Evolutionary conservation across 2,329 filamentous ascomycete species (phyloP), one percentile per base, ranked within the genome.

Genomic region (Hypoxylon sp.): DNA sequence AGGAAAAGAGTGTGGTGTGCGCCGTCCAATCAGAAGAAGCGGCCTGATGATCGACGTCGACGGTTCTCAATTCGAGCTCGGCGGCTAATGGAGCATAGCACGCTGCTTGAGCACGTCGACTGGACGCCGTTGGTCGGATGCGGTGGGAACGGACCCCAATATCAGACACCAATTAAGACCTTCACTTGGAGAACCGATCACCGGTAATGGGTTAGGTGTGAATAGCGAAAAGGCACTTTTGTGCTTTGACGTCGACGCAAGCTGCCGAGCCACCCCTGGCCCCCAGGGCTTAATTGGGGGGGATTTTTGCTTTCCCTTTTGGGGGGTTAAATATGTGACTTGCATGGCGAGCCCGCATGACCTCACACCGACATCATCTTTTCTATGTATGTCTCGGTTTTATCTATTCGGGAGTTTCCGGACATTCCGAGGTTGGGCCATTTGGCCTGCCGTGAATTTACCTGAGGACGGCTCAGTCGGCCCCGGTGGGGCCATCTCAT

Each of bases 331-430:
- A 33, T 7, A 25, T 64, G 67, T 66, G 67, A 61, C 55, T 63
- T 66, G 59, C 63, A 66, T 66, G 4, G 30, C 30, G 51, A 53
- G 31, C 22, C n/a, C 48, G 63, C 67, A 69, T 66, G 67, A 54
- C 51, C 44, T 64, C 51, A 60, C 62, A 57, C 54, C 56, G 60
- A 61, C 35, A 64, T 35, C 27, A 20, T 25, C 6, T 33, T 60
- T n/a, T 57, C 31, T 54, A n/a, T 7, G 17, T 35, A n/a, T 30
- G 31, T 54, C 20, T 33, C 22, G 37, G 11, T 48, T 46, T n/a
- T 17, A 13, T 53, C 17, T 44, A 27, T 40, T 30, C 17, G 14
- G 13, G 50, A 60, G 25, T 22, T 33, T 55, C 40, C 49, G 49
- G n/a, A n/a, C 33, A 4, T n/a, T 31, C 50, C 7, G 31, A 40